A percentile compares a stretch with the other conserved stretches of the same genome.
Evolutionary conservation across 2,329 filamentous ascomycete genomes (phyloP).

Genomic region (Aspergillus eucalypticola): DNA sequence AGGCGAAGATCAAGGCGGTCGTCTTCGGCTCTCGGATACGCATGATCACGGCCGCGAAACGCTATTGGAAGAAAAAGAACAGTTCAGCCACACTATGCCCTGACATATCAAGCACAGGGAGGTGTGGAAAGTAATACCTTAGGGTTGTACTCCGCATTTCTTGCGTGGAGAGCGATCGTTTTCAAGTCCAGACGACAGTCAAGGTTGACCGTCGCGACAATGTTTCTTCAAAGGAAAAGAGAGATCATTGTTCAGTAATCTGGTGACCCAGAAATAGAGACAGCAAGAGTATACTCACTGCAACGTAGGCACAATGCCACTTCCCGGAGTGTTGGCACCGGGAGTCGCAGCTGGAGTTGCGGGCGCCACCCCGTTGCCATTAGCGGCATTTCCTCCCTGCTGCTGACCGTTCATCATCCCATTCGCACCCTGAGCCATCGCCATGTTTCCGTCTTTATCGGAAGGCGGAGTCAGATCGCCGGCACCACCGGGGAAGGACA

Average conservation of each 20-base stretch:
- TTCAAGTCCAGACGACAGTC: conserved; percentile 97
- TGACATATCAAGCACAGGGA: conserved; percentile 35
- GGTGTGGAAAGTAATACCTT: conserved; percentile 67
- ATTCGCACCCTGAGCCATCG: conserved; percentile 50
- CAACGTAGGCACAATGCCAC: conserved; percentile 87
- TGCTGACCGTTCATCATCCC: conserved; percentile 54
- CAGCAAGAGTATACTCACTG: conserved; percentile 77
- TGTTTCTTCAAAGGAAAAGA: conserved; percentile 69
- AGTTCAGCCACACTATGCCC: conserved; percentile 49
- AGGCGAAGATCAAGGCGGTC: conserved; percentile 95
- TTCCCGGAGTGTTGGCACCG: conserved; percentile 76
- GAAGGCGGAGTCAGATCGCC: conserved; percentile 78
- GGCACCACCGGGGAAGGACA: conserved; percentile 85
- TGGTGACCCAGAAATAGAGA: conserved; percentile 45
- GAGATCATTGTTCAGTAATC: conserved; percentile 50
- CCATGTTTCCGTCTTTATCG: conserved; percentile 64
- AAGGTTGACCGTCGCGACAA: conserved; percentile 97
- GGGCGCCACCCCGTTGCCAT: conserved; percentile 80
- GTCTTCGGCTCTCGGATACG: conserved; percentile 99
- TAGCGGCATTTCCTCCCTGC: conserved; percentile 59
- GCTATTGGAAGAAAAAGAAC: conserved; percentile 57
- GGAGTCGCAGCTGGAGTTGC: conserved; percentile 90
- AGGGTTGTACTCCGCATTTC: conserved; percentile 98
- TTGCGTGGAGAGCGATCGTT: conserved; percentile 96
- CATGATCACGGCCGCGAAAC: conserved; percentile 99